Conservation (phyloP, 345 rosid species). For the Pistacia atlantica region DNA sequence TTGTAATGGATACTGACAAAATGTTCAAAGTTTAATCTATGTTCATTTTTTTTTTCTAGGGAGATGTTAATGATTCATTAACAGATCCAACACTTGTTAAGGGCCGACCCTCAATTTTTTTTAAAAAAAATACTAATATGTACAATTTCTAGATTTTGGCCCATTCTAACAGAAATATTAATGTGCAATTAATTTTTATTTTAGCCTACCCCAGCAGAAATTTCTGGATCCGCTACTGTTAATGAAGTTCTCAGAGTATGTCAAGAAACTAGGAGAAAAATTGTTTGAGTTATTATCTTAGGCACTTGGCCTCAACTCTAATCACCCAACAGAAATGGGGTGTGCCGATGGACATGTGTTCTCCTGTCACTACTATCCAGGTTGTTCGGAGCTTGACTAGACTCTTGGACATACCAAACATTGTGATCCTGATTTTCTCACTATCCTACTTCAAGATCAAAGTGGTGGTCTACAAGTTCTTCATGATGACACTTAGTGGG, state of each 20-base stretch:
- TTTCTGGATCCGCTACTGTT: not conserved
- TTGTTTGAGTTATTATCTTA: constrained; percentile 25
- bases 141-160: no score
- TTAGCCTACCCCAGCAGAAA: no score
- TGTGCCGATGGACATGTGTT: constrained; percentile 26
- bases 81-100: no score
- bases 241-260: constrained; percentile 20
- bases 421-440: constrained; percentile 23
- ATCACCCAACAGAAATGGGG: constrained; percentile 16
- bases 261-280: constrained; percentile 8
- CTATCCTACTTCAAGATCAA: constrained; percentile 22
- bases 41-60: constrained; percentile 4
- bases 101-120: no score
- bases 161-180: no score
- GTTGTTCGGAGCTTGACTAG: constrained; percentile 30
- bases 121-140: no score
- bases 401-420: constrained; percentile 27
- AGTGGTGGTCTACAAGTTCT: constrained; percentile 28
- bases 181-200: no score
- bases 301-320: constrained; percentile 27
- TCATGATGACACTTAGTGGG: constrained; percentile 17
- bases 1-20: not conserved
- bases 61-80: not conserved
- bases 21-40: not conserved
- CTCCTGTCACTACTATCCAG: constrained; percentile 33